Conservation (phyloP, 768 basidiomycete species). For the Phlegmacium glaucopus region DNA sequence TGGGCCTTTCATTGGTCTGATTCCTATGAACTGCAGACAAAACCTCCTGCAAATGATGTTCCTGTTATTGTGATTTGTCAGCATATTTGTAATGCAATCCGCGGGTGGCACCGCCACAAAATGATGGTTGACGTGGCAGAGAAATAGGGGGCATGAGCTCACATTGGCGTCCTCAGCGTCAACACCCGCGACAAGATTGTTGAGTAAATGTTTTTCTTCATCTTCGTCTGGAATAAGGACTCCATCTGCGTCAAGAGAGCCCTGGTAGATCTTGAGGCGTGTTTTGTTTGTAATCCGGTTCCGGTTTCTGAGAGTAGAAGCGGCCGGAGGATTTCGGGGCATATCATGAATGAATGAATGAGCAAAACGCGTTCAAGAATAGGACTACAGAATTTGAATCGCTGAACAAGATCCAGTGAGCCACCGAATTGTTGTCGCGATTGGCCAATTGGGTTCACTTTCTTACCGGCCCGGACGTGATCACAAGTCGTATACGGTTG, state of each 20-base stretch:
- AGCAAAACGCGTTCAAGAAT: conserved; percentile 26
- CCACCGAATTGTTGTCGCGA: conserved; percentile 55
- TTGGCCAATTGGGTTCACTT: conserved; percentile 56
- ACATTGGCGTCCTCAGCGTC: conserved; percentile 94
- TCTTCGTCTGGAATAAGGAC: conserved; percentile 83
- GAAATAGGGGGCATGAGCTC: conserved; percentile 41
- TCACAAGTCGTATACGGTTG: conserved; percentile 26
- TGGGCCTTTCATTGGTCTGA: conserved; percentile 25
- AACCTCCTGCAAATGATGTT: conserved; percentile 52
- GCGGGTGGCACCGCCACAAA: conserved; percentile 48
- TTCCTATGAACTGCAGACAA: conserved; percentile 41
- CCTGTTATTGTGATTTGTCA: conserved; percentile 40
- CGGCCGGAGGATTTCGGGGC: conserved; percentile 79
- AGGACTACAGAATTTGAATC: conserved; percentile 36
- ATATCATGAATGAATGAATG: conserved; percentile 69
- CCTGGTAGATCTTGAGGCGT: conserved; percentile 79
- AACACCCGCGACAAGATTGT: conserved; percentile 76
- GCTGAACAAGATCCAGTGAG: conserved; percentile 32
- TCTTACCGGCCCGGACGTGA: conserved; percentile 47
- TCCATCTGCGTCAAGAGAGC: conserved; percentile 77
- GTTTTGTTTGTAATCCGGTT: conserved; percentile 93
- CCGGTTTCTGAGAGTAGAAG: conserved; percentile 79
- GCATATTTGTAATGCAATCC: conserved; percentile 44
- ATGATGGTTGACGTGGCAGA: conserved; percentile 38
- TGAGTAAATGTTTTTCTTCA: conserved; percentile 77